Conservation (phyloP, 768 basidiomycete species). For the Botryobasidium botryosum region DNA sequence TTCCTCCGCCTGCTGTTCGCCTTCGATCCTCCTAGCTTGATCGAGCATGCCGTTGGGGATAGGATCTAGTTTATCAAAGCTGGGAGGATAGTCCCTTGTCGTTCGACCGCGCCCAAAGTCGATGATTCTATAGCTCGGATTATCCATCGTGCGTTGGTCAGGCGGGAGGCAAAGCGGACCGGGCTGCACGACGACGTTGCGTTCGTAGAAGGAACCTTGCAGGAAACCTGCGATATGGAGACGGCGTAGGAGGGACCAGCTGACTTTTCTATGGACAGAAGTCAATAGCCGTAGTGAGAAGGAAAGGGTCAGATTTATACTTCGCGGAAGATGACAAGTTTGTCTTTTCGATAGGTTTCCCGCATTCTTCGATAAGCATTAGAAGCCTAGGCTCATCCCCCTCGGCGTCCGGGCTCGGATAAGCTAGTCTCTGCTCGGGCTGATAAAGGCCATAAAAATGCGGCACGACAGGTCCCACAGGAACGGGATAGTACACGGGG, state of each 20-base stretch:
- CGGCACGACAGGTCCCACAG: conserved; percentile 3
- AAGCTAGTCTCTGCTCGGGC: too few relatives aligned
- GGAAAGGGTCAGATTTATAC: neutral
- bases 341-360: neutral
- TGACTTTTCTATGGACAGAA: neutral
- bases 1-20: too few relatives aligned
- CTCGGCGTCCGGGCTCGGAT: neutral
- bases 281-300: neutral
- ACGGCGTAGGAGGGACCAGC: conserved; percentile 2
- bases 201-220: conserved; percentile 2
- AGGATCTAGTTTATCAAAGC: too few relatives aligned
- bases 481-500: too few relatives aligned
- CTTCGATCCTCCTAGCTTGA: too few relatives aligned
- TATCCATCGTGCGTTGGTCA: conserved; percentile 1
- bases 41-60: too few relatives aligned
- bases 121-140: conserved; percentile 6
- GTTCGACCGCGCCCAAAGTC: conserved; percentile 10
- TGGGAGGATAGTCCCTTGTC: too few relatives aligned
- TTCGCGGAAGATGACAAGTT: neutral
- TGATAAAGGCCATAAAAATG: conserved; percentile 5
- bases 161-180: conserved; percentile 6
- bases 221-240: conserved; percentile 3
- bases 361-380: conserved; percentile 6
- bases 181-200: conserved; percentile 7
- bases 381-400: neutral